Evolutionary conservation across 106 monocot genomes (phyloP).

Genomic region (Triglochin maritima): DNA sequence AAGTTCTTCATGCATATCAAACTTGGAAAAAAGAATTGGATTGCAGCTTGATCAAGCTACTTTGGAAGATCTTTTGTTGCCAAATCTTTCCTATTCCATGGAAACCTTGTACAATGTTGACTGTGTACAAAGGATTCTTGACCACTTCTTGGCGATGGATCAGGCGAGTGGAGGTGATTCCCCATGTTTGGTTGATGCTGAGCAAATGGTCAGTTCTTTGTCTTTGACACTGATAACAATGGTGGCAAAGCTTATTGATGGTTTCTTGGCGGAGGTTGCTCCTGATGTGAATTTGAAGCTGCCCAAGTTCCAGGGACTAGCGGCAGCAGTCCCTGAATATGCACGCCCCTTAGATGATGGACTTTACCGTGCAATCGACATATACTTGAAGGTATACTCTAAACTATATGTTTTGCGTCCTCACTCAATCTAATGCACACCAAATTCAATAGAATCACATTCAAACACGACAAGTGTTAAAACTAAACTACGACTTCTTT

Average conservation of each 20-base stretch:
- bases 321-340: constrained; percentile 57
- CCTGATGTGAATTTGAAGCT: constrained; percentile 64
- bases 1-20: constrained; percentile 10
- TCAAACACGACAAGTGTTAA: no score
- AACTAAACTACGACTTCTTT: no score
- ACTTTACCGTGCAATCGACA: constrained; percentile 74
- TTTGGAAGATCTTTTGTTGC: constrained; percentile 24
- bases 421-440: no score
- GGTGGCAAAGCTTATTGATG: constrained; percentile 61
- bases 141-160: constrained; percentile 20
- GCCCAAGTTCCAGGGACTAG: constrained; percentile 38
- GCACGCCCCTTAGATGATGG: constrained; percentile 55
- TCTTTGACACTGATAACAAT: constrained; percentile 37
- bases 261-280: constrained; percentile 66
- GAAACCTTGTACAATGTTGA: constrained; percentile 21
- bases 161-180: constrained; percentile 16
- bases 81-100: constrained; percentile 12
- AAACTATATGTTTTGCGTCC: no score
- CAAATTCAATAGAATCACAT: no score
- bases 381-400: constrained; percentile 59
- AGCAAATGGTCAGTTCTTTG: constrained; percentile 29
- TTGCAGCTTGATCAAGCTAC: constrained; percentile 18
- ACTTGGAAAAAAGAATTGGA: constrained; percentile 19
- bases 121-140: constrained; percentile 20
- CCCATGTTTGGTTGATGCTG: constrained; percentile 29